Conservation (phyloP, 148 eudicot species). For the Tetragonia tetragonoides region DNA sequence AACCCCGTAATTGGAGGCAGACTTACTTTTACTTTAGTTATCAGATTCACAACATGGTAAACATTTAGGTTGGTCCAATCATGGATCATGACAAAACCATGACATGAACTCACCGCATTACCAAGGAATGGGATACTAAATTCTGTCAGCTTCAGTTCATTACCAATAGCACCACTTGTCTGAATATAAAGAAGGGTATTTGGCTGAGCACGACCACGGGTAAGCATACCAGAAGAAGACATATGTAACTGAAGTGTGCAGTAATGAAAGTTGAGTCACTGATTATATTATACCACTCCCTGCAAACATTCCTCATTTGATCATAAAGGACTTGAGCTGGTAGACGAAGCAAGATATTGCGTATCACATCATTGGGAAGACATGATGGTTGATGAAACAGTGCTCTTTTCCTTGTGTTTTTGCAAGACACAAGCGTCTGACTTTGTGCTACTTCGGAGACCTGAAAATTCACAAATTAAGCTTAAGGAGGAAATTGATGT, state of each 20-base stretch:
- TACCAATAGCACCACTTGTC: background rate
- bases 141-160: background rate
- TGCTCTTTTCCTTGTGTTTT: background rate
- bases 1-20: background rate
- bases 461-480: background rate
- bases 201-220: background rate
- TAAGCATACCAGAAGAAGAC: background rate
- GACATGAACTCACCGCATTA: background rate
- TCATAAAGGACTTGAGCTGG: background rate
- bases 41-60: background rate
- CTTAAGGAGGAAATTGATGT: too few relatives aligned
- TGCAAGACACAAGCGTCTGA: background rate
- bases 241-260: background rate
- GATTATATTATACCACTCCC: background rate
- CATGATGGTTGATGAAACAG: background rate
- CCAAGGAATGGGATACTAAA: background rate
- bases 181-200: background rate
- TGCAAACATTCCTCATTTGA: background rate
- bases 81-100: conserved; percentile 3
- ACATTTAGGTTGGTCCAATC: background rate
- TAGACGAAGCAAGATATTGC: background rate
- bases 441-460: background rate
- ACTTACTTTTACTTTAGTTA: background rate
- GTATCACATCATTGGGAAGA: background rate
- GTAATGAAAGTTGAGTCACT: background rate